These are phyloP conservation scores for Hygrophoropsis aurantiaca DNA, from an alignment of 768 basidiomycete species.

Conservation along the genomic window DNA sequence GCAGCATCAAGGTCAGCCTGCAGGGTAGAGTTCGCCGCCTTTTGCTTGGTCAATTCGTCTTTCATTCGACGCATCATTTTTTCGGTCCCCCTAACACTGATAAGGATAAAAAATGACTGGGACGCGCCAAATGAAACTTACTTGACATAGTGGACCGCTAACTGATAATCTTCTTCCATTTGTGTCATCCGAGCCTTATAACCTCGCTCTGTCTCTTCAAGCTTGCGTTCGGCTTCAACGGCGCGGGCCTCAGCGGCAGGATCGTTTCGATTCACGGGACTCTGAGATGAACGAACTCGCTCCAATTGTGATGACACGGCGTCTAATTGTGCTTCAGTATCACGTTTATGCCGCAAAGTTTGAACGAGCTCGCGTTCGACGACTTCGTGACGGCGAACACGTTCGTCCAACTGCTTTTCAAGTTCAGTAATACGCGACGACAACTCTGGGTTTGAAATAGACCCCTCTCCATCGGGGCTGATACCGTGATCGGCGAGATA, in stretches of 20 bases:
- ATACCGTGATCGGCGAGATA: slow-evolving; percentile 90
- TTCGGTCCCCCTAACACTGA: slow-evolving; percentile 92
- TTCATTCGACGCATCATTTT: slow-evolving; percentile 97
- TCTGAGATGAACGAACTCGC: slow-evolving; percentile 57
- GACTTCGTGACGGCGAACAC: slow-evolving; percentile 67
- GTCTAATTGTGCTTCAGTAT: slow-evolving; percentile 69
- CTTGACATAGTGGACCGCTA: slow-evolving; percentile 98
- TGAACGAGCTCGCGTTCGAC: slow-evolving; percentile 75
- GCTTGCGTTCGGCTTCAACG: slow-evolving; percentile 71
- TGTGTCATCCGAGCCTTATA: slow-evolving; percentile 82
- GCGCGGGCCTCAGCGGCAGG: slow-evolving; percentile 46
- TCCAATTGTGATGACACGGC: slow-evolving; percentile 68
- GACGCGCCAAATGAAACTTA: slow-evolving; percentile 40
- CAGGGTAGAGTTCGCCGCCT: slow-evolving; percentile 72
- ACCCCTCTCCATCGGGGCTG: slow-evolving; percentile 69
- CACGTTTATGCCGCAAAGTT: slow-evolving; percentile 63
- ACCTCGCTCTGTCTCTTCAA: slow-evolving; percentile 74
- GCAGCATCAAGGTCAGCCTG: slow-evolving; percentile 80
- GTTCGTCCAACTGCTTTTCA: slow-evolving; percentile 75
- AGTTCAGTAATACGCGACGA: slow-evolving; percentile 63
- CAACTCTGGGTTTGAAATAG: slow-evolving; percentile 39
- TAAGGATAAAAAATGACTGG: slow-evolving; percentile 13
- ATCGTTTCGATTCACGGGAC: slow-evolving; percentile 43
- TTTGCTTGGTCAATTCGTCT: slow-evolving; percentile 92
- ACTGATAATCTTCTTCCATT: slow-evolving; percentile 93